Percentiles rank a stretch among this genome's conserved stretches.
Conservation (phyloP, 2,329 filamentous ascomycete species). For the Cercospora berteroae region DNA sequence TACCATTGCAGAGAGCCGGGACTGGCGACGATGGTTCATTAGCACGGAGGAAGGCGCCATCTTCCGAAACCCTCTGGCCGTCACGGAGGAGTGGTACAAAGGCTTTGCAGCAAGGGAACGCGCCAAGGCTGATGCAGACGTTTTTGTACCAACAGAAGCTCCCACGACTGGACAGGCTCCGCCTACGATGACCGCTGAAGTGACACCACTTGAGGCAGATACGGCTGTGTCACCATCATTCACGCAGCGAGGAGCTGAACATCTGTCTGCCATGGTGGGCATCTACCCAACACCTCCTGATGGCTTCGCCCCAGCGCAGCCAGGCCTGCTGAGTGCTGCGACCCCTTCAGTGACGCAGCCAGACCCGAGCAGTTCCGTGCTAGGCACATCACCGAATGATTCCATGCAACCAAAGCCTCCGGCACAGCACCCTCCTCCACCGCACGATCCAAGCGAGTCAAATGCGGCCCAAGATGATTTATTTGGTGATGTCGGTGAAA, state of each 20-base stretch:
- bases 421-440: conserved; percentile 4
- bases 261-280: conserved; percentile 43
- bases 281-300: conserved; percentile 74
- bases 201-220: not conserved
- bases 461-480: conserved; percentile 56
- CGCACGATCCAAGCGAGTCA: conserved; percentile 7
- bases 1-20: conserved; percentile 4
- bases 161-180: not conserved
- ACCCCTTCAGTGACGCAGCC: conserved; percentile 22
- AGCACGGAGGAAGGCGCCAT: conserved; percentile 23
- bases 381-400: conserved; percentile 10
- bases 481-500: conserved; percentile 59
- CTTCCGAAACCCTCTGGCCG: conserved; percentile 34
- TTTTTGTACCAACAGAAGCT: not conserved
- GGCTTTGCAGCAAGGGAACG: conserved; percentile 27
- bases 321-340: conserved; percentile 20
- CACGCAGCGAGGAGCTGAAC: conserved; percentile 43
- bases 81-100: conserved; percentile 34
- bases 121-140: not conserved
- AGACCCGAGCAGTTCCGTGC: conserved; percentile 9
- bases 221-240: conserved; percentile 34
- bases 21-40: conserved; percentile 31
- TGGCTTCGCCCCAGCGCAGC: conserved; percentile 40
- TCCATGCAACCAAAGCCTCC: conserved; percentile 32
- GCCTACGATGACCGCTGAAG: conserved; percentile 3